Percentiles rank a stretch among this genome's conserved stretches.
Conservation (phyloP, 805 yeast genomes). For the Hanseniaspora jakobsenii region DNA sequence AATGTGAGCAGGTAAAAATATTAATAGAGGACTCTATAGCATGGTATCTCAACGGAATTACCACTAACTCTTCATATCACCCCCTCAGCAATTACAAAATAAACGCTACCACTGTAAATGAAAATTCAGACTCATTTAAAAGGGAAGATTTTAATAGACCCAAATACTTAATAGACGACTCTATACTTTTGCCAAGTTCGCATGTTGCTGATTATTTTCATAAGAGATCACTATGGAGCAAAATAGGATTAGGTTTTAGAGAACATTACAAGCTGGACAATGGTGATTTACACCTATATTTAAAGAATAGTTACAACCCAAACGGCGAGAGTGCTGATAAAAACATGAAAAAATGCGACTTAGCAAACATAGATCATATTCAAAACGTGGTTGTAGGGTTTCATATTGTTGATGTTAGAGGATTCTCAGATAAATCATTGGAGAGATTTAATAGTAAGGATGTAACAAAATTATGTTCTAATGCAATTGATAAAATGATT, state of each 20-base stretch:
- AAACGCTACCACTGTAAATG: constrained; percentile 23
- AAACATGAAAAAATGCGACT: not conserved
- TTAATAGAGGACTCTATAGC: not conserved
- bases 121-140: constrained; percentile 19
- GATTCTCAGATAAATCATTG: no score
- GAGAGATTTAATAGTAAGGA: no score
- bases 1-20: not conserved
- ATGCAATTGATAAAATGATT: no score
- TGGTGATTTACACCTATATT: constrained; percentile 27
- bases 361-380: not conserved
- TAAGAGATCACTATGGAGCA: constrained; percentile 27
- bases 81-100: constrained; percentile 14
- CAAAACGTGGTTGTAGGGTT: constrained; percentile 4
- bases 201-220: constrained; percentile 25
- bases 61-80: not conserved
- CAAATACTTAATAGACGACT: constrained; percentile 23
- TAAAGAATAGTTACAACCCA: no score
- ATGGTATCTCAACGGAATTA: not conserved
- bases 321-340: no score
- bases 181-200: constrained; percentile 25
- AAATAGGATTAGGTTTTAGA: constrained; percentile 28
- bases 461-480: not conserved
- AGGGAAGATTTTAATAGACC: constrained; percentile 16
- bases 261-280: constrained; percentile 30
- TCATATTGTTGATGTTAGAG: not conserved